These are phyloP conservation scores for Phylloporus sp. DNA, from an alignment of 768 basidiomycete species.

Conservation along the genomic window DNA sequence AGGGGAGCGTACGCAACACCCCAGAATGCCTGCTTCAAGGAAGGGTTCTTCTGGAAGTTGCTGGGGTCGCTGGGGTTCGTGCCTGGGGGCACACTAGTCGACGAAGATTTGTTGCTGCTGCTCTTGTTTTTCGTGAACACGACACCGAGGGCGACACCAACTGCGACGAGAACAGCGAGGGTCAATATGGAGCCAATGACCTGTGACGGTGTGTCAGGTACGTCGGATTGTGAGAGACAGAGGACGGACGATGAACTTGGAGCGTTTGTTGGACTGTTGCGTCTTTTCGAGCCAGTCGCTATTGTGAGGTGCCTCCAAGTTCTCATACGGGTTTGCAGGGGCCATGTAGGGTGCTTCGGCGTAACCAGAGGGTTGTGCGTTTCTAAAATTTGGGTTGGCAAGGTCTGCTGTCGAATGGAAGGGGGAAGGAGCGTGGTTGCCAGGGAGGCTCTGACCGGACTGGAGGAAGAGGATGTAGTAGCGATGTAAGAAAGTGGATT, in stretches of 20 bases:
- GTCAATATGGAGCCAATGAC: slow-evolving; percentile 46
- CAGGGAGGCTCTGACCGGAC: slow-evolving; percentile 30
- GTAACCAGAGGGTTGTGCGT: slow-evolving; percentile 21
- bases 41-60: slow-evolving; percentile 64
- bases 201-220: slow-evolving; percentile 30
- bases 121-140: slow-evolving; percentile 52
- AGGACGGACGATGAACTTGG: slow-evolving; percentile 54
- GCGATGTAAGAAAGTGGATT: neutral
- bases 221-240: neutral
- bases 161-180: slow-evolving; percentile 48
- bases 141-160: slow-evolving; percentile 62
- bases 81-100: slow-evolving; percentile 16
- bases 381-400: slow-evolving; percentile 22
- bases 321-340: slow-evolving; percentile 28
- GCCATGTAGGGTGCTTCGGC: slow-evolving; percentile 24
- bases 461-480: slow-evolving; percentile 15
- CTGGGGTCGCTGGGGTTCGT: slow-evolving; percentile 66
- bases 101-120: slow-evolving; percentile 23
- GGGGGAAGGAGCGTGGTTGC: slow-evolving; percentile 34
- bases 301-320: slow-evolving; percentile 29
- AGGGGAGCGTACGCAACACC: slow-evolving; percentile 84
- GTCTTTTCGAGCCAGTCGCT: slow-evolving; percentile 40
- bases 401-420: slow-evolving; percentile 18
- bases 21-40: slow-evolving; percentile 71
- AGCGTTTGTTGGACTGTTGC: slow-evolving; percentile 33